These are phyloP conservation scores for Pichia phayaonensis DNA, from an alignment of 805 yeast species.

Conservation along the genomic window DNA sequence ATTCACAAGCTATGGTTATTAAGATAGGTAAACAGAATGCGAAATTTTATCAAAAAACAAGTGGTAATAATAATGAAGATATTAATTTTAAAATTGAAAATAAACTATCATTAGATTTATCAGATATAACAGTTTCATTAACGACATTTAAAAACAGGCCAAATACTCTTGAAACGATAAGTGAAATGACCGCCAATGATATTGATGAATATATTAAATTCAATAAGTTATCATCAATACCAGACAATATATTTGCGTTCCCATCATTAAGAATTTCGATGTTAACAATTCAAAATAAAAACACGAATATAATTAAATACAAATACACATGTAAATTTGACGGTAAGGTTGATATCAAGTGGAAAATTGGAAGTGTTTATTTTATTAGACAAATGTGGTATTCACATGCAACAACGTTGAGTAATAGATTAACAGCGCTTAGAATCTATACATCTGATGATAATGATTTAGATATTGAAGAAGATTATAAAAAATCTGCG, in stretches of 20 bases:
- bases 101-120: conserved; percentile 50
- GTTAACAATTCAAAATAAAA: conserved; percentile 60
- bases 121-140: conserved; percentile 59
- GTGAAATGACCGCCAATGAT: conserved; percentile 24
- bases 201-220: conserved; percentile 46
- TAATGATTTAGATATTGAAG: conserved; percentile 26
- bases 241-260: conserved; percentile 73
- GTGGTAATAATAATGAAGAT: conserved; percentile 7
- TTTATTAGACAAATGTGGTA: conserved; percentile 91
- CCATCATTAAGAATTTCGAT: conserved; percentile 70
- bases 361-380: conserved; percentile 91
- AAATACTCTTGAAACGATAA: conserved; percentile 35
- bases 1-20: conserved; percentile 64
- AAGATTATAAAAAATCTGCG: conserved; percentile 27
- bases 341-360: conserved; percentile 82
- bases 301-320: conserved; percentile 53
- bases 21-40: conserved; percentile 49
- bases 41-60: conserved; percentile 36
- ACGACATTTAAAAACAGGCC: conserved; percentile 48
- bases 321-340: conserved; percentile 68
- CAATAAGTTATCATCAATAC: conserved; percentile 52
- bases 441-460: conserved; percentile 28
- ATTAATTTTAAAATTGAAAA: conserved; percentile 43
- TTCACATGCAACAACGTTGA: conserved; percentile 68
- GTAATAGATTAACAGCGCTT: conserved; percentile 44